Evolutionary conservation across 2,329 filamentous ascomycete genomes (phyloP), one percentile per base, ranked within the genome.

Genomic region (Nothomitra cinnamomea): DNA sequence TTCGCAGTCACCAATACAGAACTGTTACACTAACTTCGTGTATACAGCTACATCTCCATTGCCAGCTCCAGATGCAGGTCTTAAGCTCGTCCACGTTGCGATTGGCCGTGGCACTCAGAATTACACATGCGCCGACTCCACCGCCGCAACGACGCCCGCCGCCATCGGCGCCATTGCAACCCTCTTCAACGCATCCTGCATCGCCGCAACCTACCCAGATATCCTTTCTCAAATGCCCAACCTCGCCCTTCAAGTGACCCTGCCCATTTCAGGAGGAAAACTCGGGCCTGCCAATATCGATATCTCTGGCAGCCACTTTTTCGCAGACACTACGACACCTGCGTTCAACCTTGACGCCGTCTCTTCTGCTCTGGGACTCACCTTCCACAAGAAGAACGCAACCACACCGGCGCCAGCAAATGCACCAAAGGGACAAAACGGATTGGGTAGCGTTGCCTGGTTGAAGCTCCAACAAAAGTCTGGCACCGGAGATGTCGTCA

Each of bases 31-130:
- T 48, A 12, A 48, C 22, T 22, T 21, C 15, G 19, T 28, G 21
- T 5, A 24, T 28, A 6, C 28, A 52, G 51, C 22, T 19, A 21
- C 53, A 43, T 17, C 53, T 32, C n/a, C 53, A 15, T 35, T 55
- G 17, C 53, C 49, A 2, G n/a, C 48, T 17, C 53, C 53, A 7
- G 35, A 28, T 15, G 21, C 10, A 12, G 32, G 49, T n/a, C 36
- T 43, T 1, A 17, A 12, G 28, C 32, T 55, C 21, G 19, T 32
- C 8, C 53, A 55, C 22, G 53, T 55, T 36, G 48, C 36, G 4
- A 22, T 55, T 22, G 53, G 53, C 36, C 53, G 36, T 8, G 53
- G 53, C 28, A 54, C 42, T 13, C 53, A 55, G 15, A 55, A 55
- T 24, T 55, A 55, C 53, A 55, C 49, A 3, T 55, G 53, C 32